phyloP scores from a whole-genome alignment of 805 yeast species.

The Metschnikowia chrysomelidarum region DNA sequence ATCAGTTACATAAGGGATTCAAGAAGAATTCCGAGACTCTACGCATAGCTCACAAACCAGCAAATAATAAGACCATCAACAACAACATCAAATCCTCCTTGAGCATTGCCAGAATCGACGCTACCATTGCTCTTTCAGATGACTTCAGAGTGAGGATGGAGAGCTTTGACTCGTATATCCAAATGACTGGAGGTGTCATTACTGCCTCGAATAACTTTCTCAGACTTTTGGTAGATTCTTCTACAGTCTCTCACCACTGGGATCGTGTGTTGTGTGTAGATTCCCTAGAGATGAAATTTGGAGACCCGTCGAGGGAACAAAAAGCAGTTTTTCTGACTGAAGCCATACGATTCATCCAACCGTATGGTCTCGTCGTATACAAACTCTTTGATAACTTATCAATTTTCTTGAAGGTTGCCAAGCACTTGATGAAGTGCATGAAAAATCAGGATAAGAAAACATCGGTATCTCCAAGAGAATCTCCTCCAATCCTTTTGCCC shows the following conservation, averaged over 20 bases:
- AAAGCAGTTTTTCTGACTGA: slow-evolving; percentile 17
- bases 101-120: slow-evolving; percentile 12
- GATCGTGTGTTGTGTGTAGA: slow-evolving; percentile 17
- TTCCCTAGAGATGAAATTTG: slow-evolving; percentile 4
- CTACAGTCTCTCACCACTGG: slow-evolving; percentile 13
- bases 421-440: slow-evolving; percentile 32
- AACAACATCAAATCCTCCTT: slow-evolving; percentile 5
- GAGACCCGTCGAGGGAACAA: slow-evolving; percentile 8
- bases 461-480: slow-evolving; percentile 30
- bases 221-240: slow-evolving; percentile 14
- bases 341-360: slow-evolving; percentile 34
- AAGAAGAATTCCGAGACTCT: slow-evolving; percentile 21
- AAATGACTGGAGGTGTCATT: neutral
- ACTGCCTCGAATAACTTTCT: slow-evolving; percentile 6
- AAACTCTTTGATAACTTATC: slow-evolving; percentile 39
- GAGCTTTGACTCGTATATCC: slow-evolving; percentile 3
- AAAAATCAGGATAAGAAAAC: slow-evolving; percentile 18
- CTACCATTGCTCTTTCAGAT: slow-evolving; percentile 13
- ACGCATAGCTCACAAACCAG: slow-evolving; percentile 1
- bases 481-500: slow-evolving; percentile 29
- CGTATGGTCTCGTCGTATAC: slow-evolving; percentile 37
- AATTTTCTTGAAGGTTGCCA: slow-evolving; percentile 30
- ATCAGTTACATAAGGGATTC: slow-evolving; percentile 22
- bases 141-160: slow-evolving; percentile 21
- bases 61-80: neutral